Evolutionary conservation across 2,329 filamentous ascomycete species (phyloP).

Genomic region (Curvularia sp.): DNA sequence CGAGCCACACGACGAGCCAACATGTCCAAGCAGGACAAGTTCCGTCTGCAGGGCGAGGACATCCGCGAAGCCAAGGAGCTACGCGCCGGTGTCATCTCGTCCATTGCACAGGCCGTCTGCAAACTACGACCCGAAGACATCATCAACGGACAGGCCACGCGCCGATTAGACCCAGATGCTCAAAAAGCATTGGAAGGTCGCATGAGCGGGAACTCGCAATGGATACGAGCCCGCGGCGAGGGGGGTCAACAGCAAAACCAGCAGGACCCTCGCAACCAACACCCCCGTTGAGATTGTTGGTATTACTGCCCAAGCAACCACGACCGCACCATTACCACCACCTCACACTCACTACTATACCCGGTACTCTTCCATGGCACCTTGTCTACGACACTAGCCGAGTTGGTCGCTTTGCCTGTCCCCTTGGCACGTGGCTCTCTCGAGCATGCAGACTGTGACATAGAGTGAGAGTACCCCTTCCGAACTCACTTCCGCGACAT

Average conservation of each 20-base stretch:
- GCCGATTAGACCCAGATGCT: slow-evolving; percentile 53
- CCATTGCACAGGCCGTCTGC: slow-evolving; percentile 75
- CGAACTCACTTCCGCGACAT: slow-evolving; percentile 26
- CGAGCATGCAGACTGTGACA: slow-evolving; percentile 25
- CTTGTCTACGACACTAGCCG: slow-evolving; percentile 23
- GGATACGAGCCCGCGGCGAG: slow-evolving; percentile 48
- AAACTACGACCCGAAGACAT: slow-evolving; percentile 65
- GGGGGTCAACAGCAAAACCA: slow-evolving; percentile 47
- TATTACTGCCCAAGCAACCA: slow-evolving; percentile 7
- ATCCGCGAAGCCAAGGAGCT: slow-evolving; percentile 77
- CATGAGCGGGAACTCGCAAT: slow-evolving; percentile 50
- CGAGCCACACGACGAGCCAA: slow-evolving; percentile 82
- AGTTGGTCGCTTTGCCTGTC: slow-evolving; percentile 16
- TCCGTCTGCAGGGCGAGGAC: slow-evolving; percentile 81
- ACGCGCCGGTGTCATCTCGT: slow-evolving; percentile 73
- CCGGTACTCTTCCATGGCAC: slow-evolving; percentile 14
- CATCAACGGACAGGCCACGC: slow-evolving; percentile 34
- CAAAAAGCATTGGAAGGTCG: slow-evolving; percentile 57
- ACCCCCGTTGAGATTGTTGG: slow-evolving; percentile 41
- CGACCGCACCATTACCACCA: neutral
- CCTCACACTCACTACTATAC: slow-evolving; percentile 15
- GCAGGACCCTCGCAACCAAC: slow-evolving; percentile 49
- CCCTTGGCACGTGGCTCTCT: slow-evolving; percentile 16
- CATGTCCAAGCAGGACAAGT: slow-evolving; percentile 84
- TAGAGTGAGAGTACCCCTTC: slow-evolving; percentile 20